Base-by-base conservation (phyloP, 2,329 filamentous ascomycete species). In the Trichoderma aggressivum region DNA sequence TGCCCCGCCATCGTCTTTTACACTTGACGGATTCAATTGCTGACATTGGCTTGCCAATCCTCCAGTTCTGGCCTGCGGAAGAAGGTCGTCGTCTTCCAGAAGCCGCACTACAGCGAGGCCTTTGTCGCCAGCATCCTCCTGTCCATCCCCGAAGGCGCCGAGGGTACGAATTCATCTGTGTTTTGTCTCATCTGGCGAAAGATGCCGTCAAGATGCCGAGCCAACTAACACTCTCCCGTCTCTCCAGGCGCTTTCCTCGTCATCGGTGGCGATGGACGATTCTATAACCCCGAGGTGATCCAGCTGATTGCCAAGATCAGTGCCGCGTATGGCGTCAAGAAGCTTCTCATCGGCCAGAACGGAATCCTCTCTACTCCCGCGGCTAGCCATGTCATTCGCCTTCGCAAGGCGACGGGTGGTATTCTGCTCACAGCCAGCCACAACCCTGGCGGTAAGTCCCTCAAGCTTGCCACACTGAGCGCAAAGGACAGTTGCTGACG, bases 301-400 rank as follows among this genome's bases (percentile, higher is more conserved):
- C 95, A 98, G 85, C 84, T 97, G 83, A 98, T 98, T 81, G 95
- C 95, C 77, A 97, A 97, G 87, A 98, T 99, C 79, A 91, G 94
- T 81, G 92, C 94, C 76, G 96, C 94, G 68, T 98, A 99, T 80
- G 96, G 96, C 74, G 96, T 98, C 80, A 98, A 97, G 92, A 99
- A 98, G 90, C 90, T 99, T 70, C 83, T 99, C 80, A 92, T 99
- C 84, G 96, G 96, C 73, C 94, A 98, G 83, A 87, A 97, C 82
- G 96, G 96, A 81, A 98, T 99, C 79, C 88, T 99, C 79, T 98
- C 94, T 77, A 99, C 96, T 30, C 96, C 96, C 1, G 96, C 96
- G 74, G 95, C 96, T 76, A 97, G 94, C 82, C 94, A 99, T 85
- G 84, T 99, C 78, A 99, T 99, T 80, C 91, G 96, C 78, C 94